Evolutionary conservation across 1,284 basidiomycete genomes (phyloP).

Genomic region (Apiotrichum laibachii): DNA sequence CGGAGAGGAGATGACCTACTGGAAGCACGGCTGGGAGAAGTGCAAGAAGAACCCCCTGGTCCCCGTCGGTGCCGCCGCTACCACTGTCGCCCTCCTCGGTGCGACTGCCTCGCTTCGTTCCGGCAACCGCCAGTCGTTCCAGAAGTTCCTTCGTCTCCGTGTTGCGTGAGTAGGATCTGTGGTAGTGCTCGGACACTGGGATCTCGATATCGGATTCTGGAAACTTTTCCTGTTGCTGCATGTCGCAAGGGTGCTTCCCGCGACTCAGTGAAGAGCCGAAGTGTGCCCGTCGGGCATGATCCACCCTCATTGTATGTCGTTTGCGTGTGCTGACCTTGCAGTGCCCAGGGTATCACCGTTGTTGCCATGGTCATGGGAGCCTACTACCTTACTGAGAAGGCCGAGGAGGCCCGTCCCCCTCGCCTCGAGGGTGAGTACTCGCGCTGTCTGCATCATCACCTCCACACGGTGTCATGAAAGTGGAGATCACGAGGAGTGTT

Average conservation of each 20-base stretch:
- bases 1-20: constrained; percentile 53
- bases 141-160: constrained; percentile 75
- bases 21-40: constrained; percentile 65
- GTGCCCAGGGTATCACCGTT: constrained; percentile 70
- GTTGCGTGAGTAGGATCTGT: constrained; percentile 55
- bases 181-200: too few species aligned
- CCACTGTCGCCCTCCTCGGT: constrained; percentile 66
- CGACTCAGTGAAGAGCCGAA: too few species aligned
- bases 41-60: constrained; percentile 76
- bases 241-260: too few species aligned
- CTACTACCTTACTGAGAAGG: constrained; percentile 15
- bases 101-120: constrained; percentile 63
- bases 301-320: too few species aligned
- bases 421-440: constrained; percentile 13
- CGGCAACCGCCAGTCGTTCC: constrained; percentile 66
- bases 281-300: too few species aligned
- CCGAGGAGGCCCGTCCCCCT: constrained; percentile 13
- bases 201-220: background rate
- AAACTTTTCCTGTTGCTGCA: background rate
- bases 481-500: too few species aligned
- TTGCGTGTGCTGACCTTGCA: constrained; percentile 13
- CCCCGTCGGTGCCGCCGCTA: constrained; percentile 65
- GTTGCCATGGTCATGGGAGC: constrained; percentile 59
- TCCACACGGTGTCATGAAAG: too few species aligned
- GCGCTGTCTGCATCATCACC: background rate